Percentiles rank a stretch among this genome's conserved stretches.
phyloP scores from a whole-genome alignment of 2,329 filamentous ascomycete species.

The Neophaeococcomyces mojaviensis region DNA sequence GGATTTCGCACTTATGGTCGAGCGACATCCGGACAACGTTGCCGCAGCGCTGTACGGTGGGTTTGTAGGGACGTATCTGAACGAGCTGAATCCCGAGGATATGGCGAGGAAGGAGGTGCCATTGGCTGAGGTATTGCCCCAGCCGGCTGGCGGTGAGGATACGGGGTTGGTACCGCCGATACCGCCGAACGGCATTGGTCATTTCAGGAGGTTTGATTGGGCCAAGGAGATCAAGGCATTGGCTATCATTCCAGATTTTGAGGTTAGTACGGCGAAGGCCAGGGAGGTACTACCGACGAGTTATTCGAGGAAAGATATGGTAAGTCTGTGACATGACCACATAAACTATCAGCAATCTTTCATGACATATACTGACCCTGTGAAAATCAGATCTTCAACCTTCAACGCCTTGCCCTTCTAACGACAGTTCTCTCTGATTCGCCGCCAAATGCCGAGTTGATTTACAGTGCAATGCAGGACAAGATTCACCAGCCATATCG shows the following conservation, averaged over 20 bases:
- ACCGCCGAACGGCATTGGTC: constrained; percentile 86
- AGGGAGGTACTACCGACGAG: constrained; percentile 72
- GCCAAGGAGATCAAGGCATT: constrained; percentile 92
- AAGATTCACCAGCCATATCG: constrained; percentile 96
- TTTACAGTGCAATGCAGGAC: constrained; percentile 98
- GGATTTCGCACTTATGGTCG: constrained; percentile 90
- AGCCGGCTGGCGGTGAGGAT: constrained; percentile 82
- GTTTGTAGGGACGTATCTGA: constrained; percentile 93
- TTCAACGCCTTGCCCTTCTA: constrained; percentile 85
- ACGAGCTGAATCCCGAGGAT: constrained; percentile 82
- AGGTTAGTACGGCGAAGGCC: constrained; percentile 88
- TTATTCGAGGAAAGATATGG: constrained; percentile 76
- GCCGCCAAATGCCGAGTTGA: constrained; percentile 84
- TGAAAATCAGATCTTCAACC: constrained; percentile 66
- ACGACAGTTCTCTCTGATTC: constrained; percentile 83
- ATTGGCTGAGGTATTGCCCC: constrained; percentile 82
- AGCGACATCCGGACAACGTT: constrained; percentile 89
- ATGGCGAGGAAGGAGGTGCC: constrained; percentile 88
- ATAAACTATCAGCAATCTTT: background rate
- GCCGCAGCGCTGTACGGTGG: constrained; percentile 92
- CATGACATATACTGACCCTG: too few relatives aligned
- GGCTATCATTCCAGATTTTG: constrained; percentile 91
- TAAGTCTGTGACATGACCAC: too few relatives aligned
- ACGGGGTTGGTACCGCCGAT: constrained; percentile 79
- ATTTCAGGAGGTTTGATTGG: constrained; percentile 95